A percentile compares a stretch with the other conserved stretches of the same genome.
Conservation (phyloP, 208 protist genomes). For the Leishmania amazonensis region DNA sequence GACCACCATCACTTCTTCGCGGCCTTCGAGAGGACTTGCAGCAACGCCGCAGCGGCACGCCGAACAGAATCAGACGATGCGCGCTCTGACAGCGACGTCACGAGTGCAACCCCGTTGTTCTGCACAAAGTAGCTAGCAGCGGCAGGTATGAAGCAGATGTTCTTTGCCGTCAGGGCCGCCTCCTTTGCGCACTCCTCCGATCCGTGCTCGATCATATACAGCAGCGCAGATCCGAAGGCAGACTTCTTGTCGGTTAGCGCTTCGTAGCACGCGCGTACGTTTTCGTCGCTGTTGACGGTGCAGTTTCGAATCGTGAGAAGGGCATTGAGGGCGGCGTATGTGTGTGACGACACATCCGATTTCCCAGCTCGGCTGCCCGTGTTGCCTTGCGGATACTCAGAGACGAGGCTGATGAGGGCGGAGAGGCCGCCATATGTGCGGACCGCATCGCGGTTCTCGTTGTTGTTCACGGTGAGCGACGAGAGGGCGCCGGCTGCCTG, state of each 20-base stretch:
- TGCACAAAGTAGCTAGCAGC: constrained; percentile 49
- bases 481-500: constrained; percentile 89
- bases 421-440: constrained; percentile 75
- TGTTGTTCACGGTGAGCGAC: constrained; percentile 84
- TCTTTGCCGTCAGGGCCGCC: constrained; percentile 85
- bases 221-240: constrained; percentile 59
- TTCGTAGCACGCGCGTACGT: constrained; percentile 54
- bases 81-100: constrained; percentile 65
- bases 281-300: constrained; percentile 72
- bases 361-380: constrained; percentile 21
- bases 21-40: constrained; percentile 56
- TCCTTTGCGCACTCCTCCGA: constrained; percentile 89
- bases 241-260: constrained; percentile 22
- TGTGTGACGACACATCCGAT: constrained; percentile 43
- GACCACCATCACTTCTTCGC: constrained; percentile 13
- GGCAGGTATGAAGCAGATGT: constrained; percentile 63
- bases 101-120: constrained; percentile 44
- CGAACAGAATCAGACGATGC: constrained; percentile 67
- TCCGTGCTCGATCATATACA: constrained; percentile 76
- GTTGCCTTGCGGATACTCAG: constrained; percentile 58
- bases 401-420: constrained; percentile 66
- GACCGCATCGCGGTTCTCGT: constrained; percentile 82
- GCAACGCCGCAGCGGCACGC: constrained; percentile 60
- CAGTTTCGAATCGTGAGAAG: constrained; percentile 85
- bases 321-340: constrained; percentile 78